These are phyloP conservation scores for Lignosus rhinocerotis DNA, from an alignment of 1,284 basidiomycete genomes.

Conservation along the genomic window DNA sequence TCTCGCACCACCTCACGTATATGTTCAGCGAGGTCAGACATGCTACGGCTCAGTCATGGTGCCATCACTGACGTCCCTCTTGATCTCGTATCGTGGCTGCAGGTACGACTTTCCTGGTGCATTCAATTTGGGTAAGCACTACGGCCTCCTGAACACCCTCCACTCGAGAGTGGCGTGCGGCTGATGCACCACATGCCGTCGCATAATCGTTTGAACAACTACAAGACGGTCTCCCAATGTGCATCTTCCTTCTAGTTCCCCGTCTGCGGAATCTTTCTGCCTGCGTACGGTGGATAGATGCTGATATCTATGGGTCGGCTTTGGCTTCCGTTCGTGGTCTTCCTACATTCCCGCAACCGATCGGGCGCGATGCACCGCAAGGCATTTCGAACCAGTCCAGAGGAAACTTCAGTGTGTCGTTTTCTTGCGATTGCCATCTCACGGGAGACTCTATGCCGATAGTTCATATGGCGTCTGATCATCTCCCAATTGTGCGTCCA, in stretches of 20 bases:
- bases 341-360: no score
- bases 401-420: no score
- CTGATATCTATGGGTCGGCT: no score
- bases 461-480: no score
- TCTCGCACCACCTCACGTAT: conserved; percentile 55
- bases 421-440: no score
- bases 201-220: conserved; percentile 72
- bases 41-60: neutral
- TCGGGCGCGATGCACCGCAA: no score
- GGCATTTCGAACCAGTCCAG: no score
- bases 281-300: no score
- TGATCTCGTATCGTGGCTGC: conserved; percentile 51
- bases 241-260: conserved; percentile 23
- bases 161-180: conserved; percentile 72
- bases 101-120: conserved; percentile 51
- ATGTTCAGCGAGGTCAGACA: conserved; percentile 47
- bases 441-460: no score
- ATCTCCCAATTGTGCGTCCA: no score
- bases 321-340: no score
- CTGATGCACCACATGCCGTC: conserved; percentile 65
- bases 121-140: conserved; percentile 33
- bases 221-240: conserved; percentile 72
- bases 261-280: no score
- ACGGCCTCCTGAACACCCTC: conserved; percentile 33
- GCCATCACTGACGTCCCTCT: neutral